Base-by-base conservation (phyloP, 139 green algal species). In the Trebouxia sp. region DNA sequence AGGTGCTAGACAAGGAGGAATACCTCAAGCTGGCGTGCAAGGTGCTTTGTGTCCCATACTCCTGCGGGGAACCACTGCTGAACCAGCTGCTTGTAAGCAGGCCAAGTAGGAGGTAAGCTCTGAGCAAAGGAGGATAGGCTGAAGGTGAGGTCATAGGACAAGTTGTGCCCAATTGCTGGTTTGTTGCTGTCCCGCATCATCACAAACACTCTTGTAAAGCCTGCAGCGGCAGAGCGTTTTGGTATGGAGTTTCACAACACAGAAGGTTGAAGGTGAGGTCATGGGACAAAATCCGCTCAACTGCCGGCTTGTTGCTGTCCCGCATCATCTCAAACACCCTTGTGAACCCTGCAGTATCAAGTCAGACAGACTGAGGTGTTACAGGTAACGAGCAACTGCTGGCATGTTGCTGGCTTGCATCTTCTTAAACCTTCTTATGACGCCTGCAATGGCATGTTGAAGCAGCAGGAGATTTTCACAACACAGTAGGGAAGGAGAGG, bases 21-120 rank as follows among this genome's bases (percentile, higher is more conserved):
- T 70, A 80, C 78, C 47, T 48, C 58, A 1, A 92, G 81, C 50
- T 80, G 66, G n/a, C 51, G 39, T 9, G 84, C 80, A 28, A 95
- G 66, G 80, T 89, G 80, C 80, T 95, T 95, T 55, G 91, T 94
- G 85, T 95, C 91, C 65, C 86, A 93, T 0, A 95, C 24, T 14
- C 92, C 92, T 15, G 82, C 92, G 1, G 92, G 92, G 77, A 96
- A 92, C 87, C 85, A 92, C 26, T 10, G 10, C 22, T 82, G 43
- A 8, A 87, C 83, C 37, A 87, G 53, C 12, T 67, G 43, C 82
- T 92, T 95, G 79, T 85, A 95, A 10, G 78, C 86, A 10, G 53
- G 15, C 92, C 92, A 96, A 37, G 30, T 83, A 0, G 80, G 74
- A 0, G 90, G 89, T 50, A 94, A 85, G 32, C 82, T 66, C 51